Base-by-base conservation (phyloP, 1,284 basidiomycete genomes). In the Cutaneotrichosporon spelunceum region DNA sequence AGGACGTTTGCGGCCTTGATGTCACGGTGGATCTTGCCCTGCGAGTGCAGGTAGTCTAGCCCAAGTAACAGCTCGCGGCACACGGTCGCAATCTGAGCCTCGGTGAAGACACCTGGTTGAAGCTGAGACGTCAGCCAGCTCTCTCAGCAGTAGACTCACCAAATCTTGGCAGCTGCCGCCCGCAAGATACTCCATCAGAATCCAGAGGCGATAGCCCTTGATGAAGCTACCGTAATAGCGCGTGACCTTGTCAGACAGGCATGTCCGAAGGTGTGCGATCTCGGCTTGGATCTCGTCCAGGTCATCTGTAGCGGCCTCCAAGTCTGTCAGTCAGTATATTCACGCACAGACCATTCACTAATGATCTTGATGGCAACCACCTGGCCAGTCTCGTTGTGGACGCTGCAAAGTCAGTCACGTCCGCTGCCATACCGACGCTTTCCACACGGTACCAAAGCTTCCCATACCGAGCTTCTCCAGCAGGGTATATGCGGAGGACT, bases 361-460 rank as follows among this genome's bases (percentile, higher is more conserved):
- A 99, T 98, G 79, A 97, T 93, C 80, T 99, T 99, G 77, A 99
- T 93, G 55, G 95, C 95, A 26, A 99, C 96, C 64, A 93, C 88
- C 79, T 95, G 88, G 73, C 90, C 89, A 4, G 91, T 90, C 63
- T 92, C 90, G 74, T 92, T 91, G 80, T 99, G 93, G 71, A 93
- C 88, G 3, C 82, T 77, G 26, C 33, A 30, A 29, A 39, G 19
- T 30, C 39, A 42, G 39, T 42, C 39, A 19, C 39, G 39, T 42
- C 39, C 19, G 39, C 39, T 3, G 39, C 16, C 6, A 21, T 8
- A 75, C 82, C 63, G 45, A 83, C 81, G 91, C 93, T 82, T 96
- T 96, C 86, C 92, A 99, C 56, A 99, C 95, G 1, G 88, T 90
- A 7, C 94, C 94, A 76, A 98, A 99, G 75, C 90, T 93, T 42